Conservation (phyloP, 2,329 filamentous ascomycete genomes). For the Capronia epimyces region DNA sequence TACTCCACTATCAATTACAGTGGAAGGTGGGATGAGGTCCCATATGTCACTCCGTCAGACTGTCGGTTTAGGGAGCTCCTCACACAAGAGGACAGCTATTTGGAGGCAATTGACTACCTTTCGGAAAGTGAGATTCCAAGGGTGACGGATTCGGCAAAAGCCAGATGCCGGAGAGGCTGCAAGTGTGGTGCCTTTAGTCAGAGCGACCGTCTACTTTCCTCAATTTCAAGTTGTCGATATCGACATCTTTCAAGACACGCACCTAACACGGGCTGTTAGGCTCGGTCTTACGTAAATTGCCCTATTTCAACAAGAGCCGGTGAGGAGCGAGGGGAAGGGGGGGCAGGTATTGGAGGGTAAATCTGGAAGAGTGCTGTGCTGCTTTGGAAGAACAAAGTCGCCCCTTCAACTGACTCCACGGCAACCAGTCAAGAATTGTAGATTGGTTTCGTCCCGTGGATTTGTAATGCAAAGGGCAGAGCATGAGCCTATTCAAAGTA, state of each 20-base stretch:
- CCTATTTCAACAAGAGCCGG: too few species aligned
- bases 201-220: constrained; percentile 26
- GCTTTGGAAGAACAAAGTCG: too few species aligned
- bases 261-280: constrained; percentile 21
- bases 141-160: too few species aligned
- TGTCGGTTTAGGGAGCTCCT: constrained; percentile 10
- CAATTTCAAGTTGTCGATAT: constrained; percentile 30
- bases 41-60: neutral
- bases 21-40: too few species aligned
- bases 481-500: neutral
- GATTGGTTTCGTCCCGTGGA: neutral
- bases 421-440: too few species aligned
- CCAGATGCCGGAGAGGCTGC: neutral
- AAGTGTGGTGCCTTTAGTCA: neutral
- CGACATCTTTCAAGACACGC: constrained; percentile 29
- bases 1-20: too few species aligned
- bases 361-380: too few species aligned
- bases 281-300: too few species aligned
- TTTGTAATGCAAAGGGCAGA: too few species aligned
- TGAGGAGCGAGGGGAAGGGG: too few species aligned
- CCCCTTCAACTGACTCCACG: too few species aligned
- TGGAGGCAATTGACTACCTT: constrained; percentile 14
- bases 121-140: neutral
- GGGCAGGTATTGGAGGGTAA: too few species aligned
- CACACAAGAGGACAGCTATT: neutral